Evolutionary conservation across 108 stramenopile species (phyloP), one percentile per base, ranked within the genome.

Genomic region (Aurantiochytrium sp.): DNA sequence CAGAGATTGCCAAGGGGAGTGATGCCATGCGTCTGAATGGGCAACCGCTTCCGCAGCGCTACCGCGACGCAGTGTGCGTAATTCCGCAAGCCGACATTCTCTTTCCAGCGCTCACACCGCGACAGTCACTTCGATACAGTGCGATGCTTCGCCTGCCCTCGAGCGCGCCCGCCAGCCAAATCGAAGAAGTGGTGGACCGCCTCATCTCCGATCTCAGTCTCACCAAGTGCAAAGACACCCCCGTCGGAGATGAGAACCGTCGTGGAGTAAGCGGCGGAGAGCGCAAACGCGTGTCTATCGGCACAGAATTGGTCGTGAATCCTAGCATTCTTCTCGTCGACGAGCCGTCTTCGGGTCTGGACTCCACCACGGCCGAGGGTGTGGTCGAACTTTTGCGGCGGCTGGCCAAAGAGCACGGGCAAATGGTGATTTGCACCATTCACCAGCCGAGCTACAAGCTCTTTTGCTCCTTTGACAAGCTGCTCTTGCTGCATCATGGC

Each of bases 391-490:
- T 90, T 10, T 58, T 96, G 58, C n/a, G 49, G 2, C 3, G 51
- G 45, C 76, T 83, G 19, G 76, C 23, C 49, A 47, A 83, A 12
- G 89, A 93, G 35, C 92, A 91, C 57, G 94, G 94, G 10, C 89
- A 94, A 29, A 93, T 93, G 45, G 94, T 97, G 45, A 93, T 95
- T 59, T 95, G 95, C 44, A 97, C 96, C 10, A 96, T 97, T 72
- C 96, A 97, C 87, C 96, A 97, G 91, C 96, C 96, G 42, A 95
- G 95, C 25, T 89, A 94, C 29, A 94, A 94, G 18, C 94, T 97
- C 58, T 96, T 97, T 88, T 94, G 91, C 64, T 91, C 90, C 4
- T 97, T 96, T 90, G 96, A 97, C 88, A 88, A 83, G 43, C 91
- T 97, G 58, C 94, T 97, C 19, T 87, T 97, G 4, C 92, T 97